These are phyloP conservation scores for Phylloporus sp. DNA, from an alignment of 768 basidiomycete species.

Conservation along the genomic window DNA sequence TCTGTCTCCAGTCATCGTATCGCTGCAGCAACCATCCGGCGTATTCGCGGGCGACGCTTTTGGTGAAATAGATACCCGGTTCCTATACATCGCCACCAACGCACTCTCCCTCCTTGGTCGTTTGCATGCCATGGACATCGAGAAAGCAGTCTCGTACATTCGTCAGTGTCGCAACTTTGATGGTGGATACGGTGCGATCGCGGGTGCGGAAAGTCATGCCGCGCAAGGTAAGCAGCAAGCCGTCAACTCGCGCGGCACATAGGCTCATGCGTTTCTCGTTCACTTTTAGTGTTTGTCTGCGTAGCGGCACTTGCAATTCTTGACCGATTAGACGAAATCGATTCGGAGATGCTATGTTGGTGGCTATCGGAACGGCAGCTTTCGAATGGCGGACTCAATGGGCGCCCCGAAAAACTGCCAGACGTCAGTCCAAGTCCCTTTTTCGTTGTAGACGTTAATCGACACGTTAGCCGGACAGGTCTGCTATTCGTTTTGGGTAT, in stretches of 20 bases:
- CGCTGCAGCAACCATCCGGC: constrained; percentile 81
- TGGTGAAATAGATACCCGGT: constrained; percentile 92
- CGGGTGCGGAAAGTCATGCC: constrained; percentile 91
- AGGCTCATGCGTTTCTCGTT: neutral
- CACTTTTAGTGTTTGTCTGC: constrained; percentile 77
- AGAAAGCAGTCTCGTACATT: constrained; percentile 69
- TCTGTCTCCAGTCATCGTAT: constrained; percentile 62
- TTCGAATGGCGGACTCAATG: constrained; percentile 90
- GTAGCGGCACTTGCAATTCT: constrained; percentile 84
- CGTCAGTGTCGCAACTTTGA: constrained; percentile 85
- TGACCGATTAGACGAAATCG: constrained; percentile 73
- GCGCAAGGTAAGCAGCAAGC: constrained; percentile 61
- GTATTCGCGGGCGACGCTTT: constrained; percentile 86
- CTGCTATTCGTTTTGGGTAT: constrained; percentile 97
- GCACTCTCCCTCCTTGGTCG: constrained; percentile 77
- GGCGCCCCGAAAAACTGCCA: constrained; percentile 95
- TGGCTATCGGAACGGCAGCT: constrained; percentile 95
- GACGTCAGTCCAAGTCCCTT: constrained; percentile 54
- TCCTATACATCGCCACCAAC: constrained; percentile 81
- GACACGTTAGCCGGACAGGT: constrained; percentile 30
- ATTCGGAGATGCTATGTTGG: constrained; percentile 77
- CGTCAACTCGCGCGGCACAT: neutral
- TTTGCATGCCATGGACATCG: constrained; percentile 62
- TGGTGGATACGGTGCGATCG: constrained; percentile 81
- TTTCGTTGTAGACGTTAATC: neutral